Evolutionary conservation across 1,139 yeast species (phyloP).

Genomic region (Sugiyamaella novakii): DNA sequence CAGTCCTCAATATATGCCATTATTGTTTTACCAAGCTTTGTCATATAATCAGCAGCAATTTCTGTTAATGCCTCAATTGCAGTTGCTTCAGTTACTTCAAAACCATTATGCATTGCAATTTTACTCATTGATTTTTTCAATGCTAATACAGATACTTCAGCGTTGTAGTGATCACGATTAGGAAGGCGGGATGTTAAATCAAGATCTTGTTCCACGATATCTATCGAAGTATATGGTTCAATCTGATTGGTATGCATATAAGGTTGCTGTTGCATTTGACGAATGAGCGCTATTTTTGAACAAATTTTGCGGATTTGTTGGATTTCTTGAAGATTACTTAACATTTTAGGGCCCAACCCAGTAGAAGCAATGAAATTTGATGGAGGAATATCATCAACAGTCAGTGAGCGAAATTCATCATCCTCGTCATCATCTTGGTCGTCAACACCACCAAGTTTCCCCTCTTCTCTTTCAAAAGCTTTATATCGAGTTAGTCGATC

Average conservation of each 20-base stretch:
- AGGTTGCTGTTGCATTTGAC: conserved; percentile 88
- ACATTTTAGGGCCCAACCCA: conserved; percentile 65
- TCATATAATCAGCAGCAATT: conserved; percentile 76
- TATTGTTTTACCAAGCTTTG: conserved; percentile 71
- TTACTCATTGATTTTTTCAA: conserved; percentile 73
- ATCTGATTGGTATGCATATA: conserved; percentile 74
- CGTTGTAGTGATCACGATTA: conserved; percentile 61
- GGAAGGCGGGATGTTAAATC: conserved; percentile 78
- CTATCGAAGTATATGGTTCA: conserved; percentile 67
- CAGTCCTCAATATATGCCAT: conserved; percentile 17
- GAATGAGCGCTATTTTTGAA: conserved; percentile 81
- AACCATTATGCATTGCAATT: conserved; percentile 90
- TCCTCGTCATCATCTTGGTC: conserved; percentile 45
- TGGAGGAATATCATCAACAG: conserved; percentile 43
- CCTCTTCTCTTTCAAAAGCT: conserved; percentile 33
- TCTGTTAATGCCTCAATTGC: conserved; percentile 84
- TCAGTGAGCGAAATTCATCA: conserved; percentile 4
- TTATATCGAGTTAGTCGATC: conserved; percentile 36
- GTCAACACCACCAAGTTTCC: conserved; percentile 42
- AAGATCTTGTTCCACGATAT: conserved; percentile 65
- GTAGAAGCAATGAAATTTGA: conserved; percentile 48
- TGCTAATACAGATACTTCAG: conserved; percentile 63
- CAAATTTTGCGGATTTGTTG: conserved; percentile 88
- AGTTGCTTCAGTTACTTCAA: conserved; percentile 75
- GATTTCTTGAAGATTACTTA: conserved; percentile 71